phyloP scores from a whole-genome alignment of 257 asterid genomes.

The Nicotiana tabacum region DNA sequence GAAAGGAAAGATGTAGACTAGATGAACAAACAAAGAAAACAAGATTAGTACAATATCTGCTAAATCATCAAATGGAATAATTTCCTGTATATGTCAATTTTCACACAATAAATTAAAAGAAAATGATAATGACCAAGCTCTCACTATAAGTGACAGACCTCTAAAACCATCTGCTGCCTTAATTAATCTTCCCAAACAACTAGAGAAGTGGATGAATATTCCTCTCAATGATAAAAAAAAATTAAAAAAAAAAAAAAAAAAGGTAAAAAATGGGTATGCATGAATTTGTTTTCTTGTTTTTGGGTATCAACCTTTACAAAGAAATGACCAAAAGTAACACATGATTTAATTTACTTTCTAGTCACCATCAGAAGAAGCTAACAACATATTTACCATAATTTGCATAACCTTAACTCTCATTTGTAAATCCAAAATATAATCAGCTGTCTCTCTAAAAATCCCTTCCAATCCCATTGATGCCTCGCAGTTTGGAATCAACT shows the following conservation, averaged over 20 bases:
- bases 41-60: not conserved
- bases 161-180: not conserved
- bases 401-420: conserved; percentile 56
- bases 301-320: not conserved
- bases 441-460: conserved; percentile 52
- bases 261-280: not conserved
- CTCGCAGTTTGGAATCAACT: conserved; percentile 47
- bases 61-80: not conserved
- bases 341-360: not conserved
- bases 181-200: not conserved
- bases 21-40: not conserved
- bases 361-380: conserved; percentile 15
- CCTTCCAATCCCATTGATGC: conserved; percentile 34
- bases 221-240: not conserved
- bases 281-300: not conserved
- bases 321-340: not conserved
- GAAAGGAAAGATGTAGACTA: not conserved
- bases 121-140: not conserved
- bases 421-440: conserved; percentile 51
- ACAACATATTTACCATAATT: conserved; percentile 35
- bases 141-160: not conserved
- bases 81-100: not conserved
- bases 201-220: no score
- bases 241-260: no score
- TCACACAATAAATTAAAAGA: not conserved